Evolutionary conservation across 768 basidiomycete genomes (phyloP).

Genomic region (Botryobasidium botryosum): DNA sequence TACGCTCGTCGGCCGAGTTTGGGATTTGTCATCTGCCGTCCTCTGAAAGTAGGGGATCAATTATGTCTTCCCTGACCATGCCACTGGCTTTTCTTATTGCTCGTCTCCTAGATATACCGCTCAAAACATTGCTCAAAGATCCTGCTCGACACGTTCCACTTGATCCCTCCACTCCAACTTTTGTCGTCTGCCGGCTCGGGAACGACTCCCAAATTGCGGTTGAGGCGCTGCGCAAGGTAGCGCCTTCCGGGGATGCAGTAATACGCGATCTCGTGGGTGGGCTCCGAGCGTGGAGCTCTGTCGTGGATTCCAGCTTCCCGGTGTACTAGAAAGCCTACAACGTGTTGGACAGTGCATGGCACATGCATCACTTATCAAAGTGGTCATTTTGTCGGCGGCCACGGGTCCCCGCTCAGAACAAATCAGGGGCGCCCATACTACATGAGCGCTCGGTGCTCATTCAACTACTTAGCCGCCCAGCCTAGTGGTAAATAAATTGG

Average conservation of each 20-base stretch:
- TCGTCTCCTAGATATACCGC: constrained; percentile 46
- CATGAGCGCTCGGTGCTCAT: too few species aligned
- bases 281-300: constrained; percentile 56
- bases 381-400: too few species aligned
- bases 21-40: constrained; percentile 68
- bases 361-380: too few species aligned
- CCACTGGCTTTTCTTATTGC: constrained; percentile 1
- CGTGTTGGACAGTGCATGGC: too few species aligned
- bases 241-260: too few species aligned
- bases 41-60: constrained; percentile 42
- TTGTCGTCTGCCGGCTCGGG: constrained; percentile 70
- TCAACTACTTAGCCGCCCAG: too few species aligned
- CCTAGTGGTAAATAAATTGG: too few species aligned
- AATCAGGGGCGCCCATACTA: too few species aligned
- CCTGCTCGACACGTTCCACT: constrained; percentile 31
- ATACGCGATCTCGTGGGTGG: constrained; percentile 82
- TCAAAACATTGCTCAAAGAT: constrained; percentile 42
- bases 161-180: constrained; percentile 13
- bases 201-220: constrained; percentile 90
- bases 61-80: not conserved
- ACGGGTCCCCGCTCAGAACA: too few species aligned
- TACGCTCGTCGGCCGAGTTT: constrained; percentile 63
- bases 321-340: too few species aligned
- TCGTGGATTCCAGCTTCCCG: constrained; percentile 64
- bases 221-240: constrained; percentile 31